phyloP scores from a whole-genome alignment of 306 rosid genomes.

The Echinosophora koreensis region DNA sequence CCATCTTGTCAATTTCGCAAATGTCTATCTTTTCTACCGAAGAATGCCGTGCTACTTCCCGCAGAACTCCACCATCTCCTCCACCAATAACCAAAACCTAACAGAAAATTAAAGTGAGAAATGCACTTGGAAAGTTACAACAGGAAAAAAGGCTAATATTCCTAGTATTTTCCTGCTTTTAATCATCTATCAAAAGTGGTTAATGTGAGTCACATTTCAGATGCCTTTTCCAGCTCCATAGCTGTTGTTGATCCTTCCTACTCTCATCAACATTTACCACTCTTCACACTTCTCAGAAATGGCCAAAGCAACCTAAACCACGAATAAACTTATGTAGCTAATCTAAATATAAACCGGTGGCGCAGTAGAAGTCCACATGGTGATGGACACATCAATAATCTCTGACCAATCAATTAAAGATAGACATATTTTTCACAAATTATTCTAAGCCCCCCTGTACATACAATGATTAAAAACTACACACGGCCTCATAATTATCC shows the following conservation, averaged over 20 bases:
- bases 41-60: slow-evolving; percentile 94
- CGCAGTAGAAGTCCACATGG: slow-evolving; percentile 1
- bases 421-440: not conserved
- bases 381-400: slow-evolving; percentile 18
- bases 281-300: not conserved
- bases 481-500: slow-evolving; percentile 9
- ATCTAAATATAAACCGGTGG: slow-evolving; percentile 18
- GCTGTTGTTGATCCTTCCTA: not conserved
- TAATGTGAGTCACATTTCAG: slow-evolving; percentile 18
- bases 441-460: not conserved
- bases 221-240: slow-evolving; percentile 13
- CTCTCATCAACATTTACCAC: slow-evolving; percentile 18
- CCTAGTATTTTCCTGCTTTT: not conserved
- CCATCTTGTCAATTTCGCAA: slow-evolving; percentile 99
- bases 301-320: not conserved
- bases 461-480: slow-evolving; percentile 24
- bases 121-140: not conserved
- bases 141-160: slow-evolving; percentile 28
- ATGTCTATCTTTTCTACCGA: slow-evolving; percentile 88
- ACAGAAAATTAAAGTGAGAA: slow-evolving; percentile 36
- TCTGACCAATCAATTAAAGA: slow-evolving; percentile 31
- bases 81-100: slow-evolving; percentile 99
- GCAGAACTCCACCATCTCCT: slow-evolving; percentile 98
- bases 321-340: not conserved
- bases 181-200: not conserved